Evolutionary conservation across 306 rosid genomes (phyloP), one percentile per base, ranked within the genome.

Genomic region (Abrus precatorius): DNA sequence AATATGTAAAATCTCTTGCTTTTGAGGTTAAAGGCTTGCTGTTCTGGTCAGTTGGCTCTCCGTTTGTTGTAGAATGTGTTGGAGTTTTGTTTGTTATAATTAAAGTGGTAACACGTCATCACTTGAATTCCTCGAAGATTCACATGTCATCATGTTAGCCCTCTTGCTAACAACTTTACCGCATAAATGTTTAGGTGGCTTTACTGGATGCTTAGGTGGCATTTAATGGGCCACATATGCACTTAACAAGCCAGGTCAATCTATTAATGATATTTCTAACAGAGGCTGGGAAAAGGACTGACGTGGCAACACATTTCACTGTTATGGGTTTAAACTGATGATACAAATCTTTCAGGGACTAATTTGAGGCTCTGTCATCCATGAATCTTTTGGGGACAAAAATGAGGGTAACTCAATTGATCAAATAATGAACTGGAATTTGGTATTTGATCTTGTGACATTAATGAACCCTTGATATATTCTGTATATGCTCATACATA

Each of bases 391-490:
- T 3, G 10, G 7, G 14, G 5, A 14, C 0, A 9, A 38, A 64
- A 64, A 38, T 29, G 33, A 3, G 34, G 53, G 41, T 43, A 43
- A 66, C 53, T 43, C 6, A 11, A n/a, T 29, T 47, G 30, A 63
- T 62, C 33, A 48, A 62, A 48, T 76, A 6, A 65, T 33, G 28
- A 9, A 13, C 40, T 48, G 80, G 59, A 63, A 74, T 33, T 12
- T 7, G 9, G 6, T 45, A 66, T 44, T 59, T 61, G 10, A n/a
- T 76, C 36, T 5, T 33, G 40, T 61, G 32, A 40, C 41, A 28
- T 43, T 12, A 12, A 53, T 10, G 28, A 61, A 32, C 5, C 28
- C 70, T 45, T 13, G 45, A 44, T 36, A 36, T 38, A 27, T 40
- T 72, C n/a, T 57, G 30, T 10, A 20, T 47, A 7, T 3, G 33